Evolutionary conservation across 2,329 filamentous ascomycete genomes (phyloP).

Genomic region (Aspergillus sp.): DNA sequence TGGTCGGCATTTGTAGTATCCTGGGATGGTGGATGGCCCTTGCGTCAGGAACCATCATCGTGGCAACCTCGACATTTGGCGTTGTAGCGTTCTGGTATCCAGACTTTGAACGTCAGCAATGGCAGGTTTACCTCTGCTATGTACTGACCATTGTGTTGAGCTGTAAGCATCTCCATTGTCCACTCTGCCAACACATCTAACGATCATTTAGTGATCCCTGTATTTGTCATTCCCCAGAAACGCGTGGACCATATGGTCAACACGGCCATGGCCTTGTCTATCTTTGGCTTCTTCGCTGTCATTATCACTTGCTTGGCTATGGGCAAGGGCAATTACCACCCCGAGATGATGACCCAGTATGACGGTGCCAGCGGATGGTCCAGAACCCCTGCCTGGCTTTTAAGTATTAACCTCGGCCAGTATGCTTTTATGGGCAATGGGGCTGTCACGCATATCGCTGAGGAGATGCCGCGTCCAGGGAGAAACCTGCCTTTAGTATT

Average conservation of each 20-base stretch:
- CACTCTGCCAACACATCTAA: not conserved
- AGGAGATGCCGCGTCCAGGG: conserved; percentile 10
- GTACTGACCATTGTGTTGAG: conserved; percentile 10
- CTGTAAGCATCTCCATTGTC: not conserved
- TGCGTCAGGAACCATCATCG: conserved; percentile 19
- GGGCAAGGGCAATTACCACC: conserved; percentile 1
- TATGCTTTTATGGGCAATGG: conserved; percentile 26
- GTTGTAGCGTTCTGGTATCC: conserved; percentile 17
- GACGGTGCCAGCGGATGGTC: conserved; percentile 26
- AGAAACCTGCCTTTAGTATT: conserved; percentile 2
- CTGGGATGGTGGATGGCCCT: conserved; percentile 23
- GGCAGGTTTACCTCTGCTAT: conserved; percentile 27
- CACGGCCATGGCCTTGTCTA: not conserved
- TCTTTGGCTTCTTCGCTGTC: not conserved
- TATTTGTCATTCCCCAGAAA: conserved; percentile 3
- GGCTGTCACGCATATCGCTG: conserved; percentile 25
- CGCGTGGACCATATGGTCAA: not conserved
- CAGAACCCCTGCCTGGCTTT: conserved; percentile 21
- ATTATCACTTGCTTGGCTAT: not conserved
- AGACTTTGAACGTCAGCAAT: conserved; percentile 11
- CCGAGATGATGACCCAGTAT: conserved; percentile 11
- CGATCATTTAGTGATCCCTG: not conserved
- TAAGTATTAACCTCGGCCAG: conserved; percentile 26
- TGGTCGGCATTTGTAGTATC: conserved; percentile 26
- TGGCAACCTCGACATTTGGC: conserved; percentile 13